Evolutionary conservation across 495 filamentous ascomycete genomes (phyloP).

Genomic region (Apodospora peruviana): DNA sequence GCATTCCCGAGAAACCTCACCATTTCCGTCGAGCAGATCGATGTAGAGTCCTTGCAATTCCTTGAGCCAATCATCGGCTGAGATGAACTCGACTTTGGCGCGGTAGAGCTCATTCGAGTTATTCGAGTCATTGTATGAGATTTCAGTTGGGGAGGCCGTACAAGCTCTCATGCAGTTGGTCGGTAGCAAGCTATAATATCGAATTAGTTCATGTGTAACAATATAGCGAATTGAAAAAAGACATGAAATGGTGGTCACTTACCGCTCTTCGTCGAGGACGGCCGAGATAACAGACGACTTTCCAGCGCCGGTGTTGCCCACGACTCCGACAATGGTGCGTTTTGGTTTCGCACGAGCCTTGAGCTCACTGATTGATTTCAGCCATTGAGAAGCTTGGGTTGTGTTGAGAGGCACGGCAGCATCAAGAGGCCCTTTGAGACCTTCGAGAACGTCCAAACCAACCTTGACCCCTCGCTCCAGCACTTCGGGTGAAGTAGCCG

Average conservation of each 20-base stretch:
- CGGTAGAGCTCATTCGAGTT: slow-evolving; percentile 41
- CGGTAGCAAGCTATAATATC: slow-evolving; percentile 7
- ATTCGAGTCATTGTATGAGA: slow-evolving; percentile 51
- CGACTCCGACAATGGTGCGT: slow-evolving; percentile 50
- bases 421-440: slow-evolving; percentile 5
- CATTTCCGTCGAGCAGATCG: slow-evolving; percentile 42
- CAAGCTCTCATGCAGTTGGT: slow-evolving; percentile 49
- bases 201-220: not conserved
- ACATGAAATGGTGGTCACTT: slow-evolving; percentile 11
- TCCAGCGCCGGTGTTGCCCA: slow-evolving; percentile 54
- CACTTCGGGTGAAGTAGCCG: slow-evolving; percentile 6
- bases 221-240: not conserved
- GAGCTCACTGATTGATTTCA: slow-evolving; percentile 31
- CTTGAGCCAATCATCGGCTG: slow-evolving; percentile 46
- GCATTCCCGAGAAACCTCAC: slow-evolving; percentile 31
- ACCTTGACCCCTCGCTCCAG: slow-evolving; percentile 27
- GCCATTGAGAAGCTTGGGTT: slow-evolving; percentile 22
- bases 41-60: slow-evolving; percentile 45
- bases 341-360: slow-evolving; percentile 4
- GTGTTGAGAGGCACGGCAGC: not conserved
- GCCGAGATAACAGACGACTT: slow-evolving; percentile 60
- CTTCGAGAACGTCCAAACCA: slow-evolving; percentile 21
- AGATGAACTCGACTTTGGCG: slow-evolving; percentile 60
- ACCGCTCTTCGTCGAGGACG: slow-evolving; percentile 47
- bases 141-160: slow-evolving; percentile 62